Conservation (phyloP, 352 stramenopile species). For the Pythium folliculosum region DNA sequence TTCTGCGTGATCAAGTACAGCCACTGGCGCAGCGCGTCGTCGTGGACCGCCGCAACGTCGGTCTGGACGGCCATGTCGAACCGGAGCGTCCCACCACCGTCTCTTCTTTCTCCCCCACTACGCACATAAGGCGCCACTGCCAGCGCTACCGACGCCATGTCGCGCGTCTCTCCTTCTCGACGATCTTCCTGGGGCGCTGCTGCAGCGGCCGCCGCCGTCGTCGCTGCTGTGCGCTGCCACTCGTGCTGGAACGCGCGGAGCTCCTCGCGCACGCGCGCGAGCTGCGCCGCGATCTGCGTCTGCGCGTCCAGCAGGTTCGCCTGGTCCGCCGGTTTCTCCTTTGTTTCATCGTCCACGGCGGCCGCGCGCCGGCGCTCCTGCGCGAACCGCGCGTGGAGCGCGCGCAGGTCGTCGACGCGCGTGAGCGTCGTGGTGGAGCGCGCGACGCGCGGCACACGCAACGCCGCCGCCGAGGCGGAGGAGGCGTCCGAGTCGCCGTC, state of each 20-base stretch:
- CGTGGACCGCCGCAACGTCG: conserved; percentile 25
- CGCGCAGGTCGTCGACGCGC: conserved; percentile 25
- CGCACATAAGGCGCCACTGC: background rate
- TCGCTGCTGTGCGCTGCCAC: conserved; percentile 27
- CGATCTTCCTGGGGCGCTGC: too few relatives aligned
- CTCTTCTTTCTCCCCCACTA: background rate
- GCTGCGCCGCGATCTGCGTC: conserved; percentile 36
- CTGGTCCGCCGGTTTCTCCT: background rate
- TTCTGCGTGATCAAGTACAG: conserved; percentile 48
- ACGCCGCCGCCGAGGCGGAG: background rate
- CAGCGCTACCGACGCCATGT: background rate
- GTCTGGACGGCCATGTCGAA: conserved; percentile 37
- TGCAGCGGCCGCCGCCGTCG: background rate
- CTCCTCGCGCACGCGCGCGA: conserved; percentile 49
- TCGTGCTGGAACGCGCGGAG: conserved; percentile 49
- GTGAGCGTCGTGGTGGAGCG: conserved; percentile 23
- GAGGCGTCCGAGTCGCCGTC: conserved; percentile 8
- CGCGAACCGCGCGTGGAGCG: conserved; percentile 38
- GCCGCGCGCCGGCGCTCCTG: conserved; percentile 32
- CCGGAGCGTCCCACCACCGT: background rate
- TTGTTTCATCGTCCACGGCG: background rate
- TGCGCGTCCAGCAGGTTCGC: conserved; percentile 18
- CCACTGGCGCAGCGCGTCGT: conserved; percentile 48
- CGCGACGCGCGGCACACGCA: conserved; percentile 4
- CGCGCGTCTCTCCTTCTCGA: background rate